Base-by-base conservation (phyloP, 192 early-diverging fungal species). In the Thoreauomyces humboldtii region DNA sequence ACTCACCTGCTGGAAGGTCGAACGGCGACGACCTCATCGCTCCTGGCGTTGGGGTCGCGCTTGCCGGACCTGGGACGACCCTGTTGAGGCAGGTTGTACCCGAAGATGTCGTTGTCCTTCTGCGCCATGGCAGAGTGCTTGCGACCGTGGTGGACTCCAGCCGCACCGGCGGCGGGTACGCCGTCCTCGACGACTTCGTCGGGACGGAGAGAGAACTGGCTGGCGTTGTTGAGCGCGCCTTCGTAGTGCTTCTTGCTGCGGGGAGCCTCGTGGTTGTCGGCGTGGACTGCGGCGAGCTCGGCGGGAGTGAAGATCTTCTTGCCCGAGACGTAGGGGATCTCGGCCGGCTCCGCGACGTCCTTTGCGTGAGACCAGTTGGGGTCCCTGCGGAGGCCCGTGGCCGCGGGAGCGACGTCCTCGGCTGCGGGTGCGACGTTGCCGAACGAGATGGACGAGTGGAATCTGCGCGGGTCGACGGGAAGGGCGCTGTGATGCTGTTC, bases 331-430 rank as follows among this genome's bases (percentile, higher is more conserved):
- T n/a, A 27, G 42, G 33, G 19, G 34, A 45, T 24, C 11, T 25
- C 33, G 35, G 47, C 9, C 22, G 44, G 35, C 9, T 44, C 46
- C 21, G 35, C 42, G 21, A 22, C 54, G 22, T 48, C 51, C n/a
- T 58, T 63, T 9, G 41, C 17, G 7, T 61, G 47, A 2, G 53
- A 57, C 73, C 73, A 78, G 67, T 75, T 75, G 22, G 77, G 74
- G 55, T 77, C 77, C 35, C 77, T 65, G 44, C 66, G 72, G 31
- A 9, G 34, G n/a, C 25, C 15, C 32, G 9, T 54, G 0, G 64
- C 62, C 21, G 72, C 62, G 5, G 60, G 56, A 14, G 58, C 37
- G 14, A 77, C 67, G 22, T 74, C 71, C 27, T 77, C 44, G 19
- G 34, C 55, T 36, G 50, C 47, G 12, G 22, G 12, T 12, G 47